These are phyloP conservation scores for Pittosporum tobira DNA, from an alignment of 129 eudicot species.

Conservation along the genomic window DNA sequence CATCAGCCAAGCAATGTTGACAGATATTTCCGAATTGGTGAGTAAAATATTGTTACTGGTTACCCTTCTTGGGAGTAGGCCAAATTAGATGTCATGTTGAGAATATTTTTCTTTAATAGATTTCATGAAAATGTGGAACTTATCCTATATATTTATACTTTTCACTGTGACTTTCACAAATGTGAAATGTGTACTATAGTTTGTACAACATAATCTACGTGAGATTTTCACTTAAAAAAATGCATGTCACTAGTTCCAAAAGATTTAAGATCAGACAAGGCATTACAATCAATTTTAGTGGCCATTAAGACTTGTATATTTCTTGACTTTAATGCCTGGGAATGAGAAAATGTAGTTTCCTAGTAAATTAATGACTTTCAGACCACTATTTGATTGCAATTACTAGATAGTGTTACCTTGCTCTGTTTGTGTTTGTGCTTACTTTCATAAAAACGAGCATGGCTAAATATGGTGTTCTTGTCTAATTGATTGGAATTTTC, in stretches of 20 bases:
- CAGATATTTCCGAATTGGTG: conserved; percentile 35
- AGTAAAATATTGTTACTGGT: conserved; percentile 9
- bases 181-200: background rate
- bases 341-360: conserved; percentile 1
- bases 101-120: background rate
- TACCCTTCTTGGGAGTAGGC: background rate
- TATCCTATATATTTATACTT: background rate
- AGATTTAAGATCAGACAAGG: background rate
- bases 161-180: background rate
- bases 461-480: background rate
- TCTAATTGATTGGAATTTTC: background rate
- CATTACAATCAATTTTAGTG: background rate
- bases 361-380: background rate
- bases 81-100: background rate
- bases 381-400: background rate
- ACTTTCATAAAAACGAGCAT: background rate
- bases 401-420: background rate
- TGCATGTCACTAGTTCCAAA: background rate
- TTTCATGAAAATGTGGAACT: background rate
- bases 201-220: background rate
- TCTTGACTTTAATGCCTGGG: conserved; percentile 7
- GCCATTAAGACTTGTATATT: background rate
- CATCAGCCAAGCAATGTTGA: conserved; percentile 53
- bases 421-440: background rate
- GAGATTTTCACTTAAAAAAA: background rate